These are phyloP conservation scores for Xanthoconium separans DNA, from an alignment of 1,284 basidiomycete genomes.

Conservation along the genomic window DNA sequence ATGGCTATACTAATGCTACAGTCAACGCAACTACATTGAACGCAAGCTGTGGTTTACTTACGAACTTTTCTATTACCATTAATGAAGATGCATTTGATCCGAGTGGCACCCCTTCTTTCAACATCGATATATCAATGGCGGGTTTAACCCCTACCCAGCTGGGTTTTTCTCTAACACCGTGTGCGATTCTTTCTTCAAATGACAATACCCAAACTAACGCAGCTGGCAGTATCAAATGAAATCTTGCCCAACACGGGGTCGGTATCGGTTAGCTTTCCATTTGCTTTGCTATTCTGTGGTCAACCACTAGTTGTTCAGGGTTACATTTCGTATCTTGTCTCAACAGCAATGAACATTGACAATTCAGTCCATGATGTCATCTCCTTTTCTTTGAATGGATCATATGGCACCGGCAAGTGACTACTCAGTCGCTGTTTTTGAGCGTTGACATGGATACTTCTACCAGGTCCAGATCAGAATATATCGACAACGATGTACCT, in stretches of 20 bases:
- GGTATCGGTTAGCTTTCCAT: neutral
- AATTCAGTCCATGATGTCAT: neutral
- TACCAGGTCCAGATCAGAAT: neutral
- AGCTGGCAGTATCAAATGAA: neutral
- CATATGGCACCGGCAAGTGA: neutral
- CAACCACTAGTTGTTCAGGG: neutral
- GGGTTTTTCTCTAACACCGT: neutral
- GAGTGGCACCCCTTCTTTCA: neutral
- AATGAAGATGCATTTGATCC: neutral
- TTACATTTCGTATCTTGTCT: neutral
- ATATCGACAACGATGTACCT: neutral
- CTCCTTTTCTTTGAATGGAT: neutral
- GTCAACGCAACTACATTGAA: neutral
- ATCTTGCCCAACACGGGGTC: neutral
- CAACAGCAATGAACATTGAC: neutral
- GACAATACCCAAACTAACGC: neutral
- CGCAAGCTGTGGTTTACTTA: neutral
- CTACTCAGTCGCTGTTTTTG: neutral
- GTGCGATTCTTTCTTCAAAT: neutral
- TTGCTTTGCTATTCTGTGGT: neutral
- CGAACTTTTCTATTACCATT: neutral
- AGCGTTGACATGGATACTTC: neutral
- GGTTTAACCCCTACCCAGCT: neutral
- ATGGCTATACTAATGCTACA: neutral
- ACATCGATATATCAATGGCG: neutral